Conservation (phyloP, 257 asterid species). For the Petunia secreta region DNA sequence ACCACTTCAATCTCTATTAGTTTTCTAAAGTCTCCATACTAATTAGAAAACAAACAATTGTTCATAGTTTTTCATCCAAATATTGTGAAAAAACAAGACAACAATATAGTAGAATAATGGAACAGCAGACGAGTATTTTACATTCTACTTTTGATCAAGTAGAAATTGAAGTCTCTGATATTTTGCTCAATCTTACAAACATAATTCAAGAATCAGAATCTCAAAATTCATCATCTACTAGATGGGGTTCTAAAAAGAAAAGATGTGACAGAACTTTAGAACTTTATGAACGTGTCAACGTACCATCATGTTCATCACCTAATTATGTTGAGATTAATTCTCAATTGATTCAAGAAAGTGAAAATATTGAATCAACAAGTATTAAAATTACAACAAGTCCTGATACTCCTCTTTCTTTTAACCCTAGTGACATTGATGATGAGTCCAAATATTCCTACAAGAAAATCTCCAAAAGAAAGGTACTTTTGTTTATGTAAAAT, state of each 20-base stretch:
- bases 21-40: too few relatives aligned
- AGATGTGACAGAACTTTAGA: constrained; percentile 32
- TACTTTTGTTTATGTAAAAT: constrained; percentile 7
- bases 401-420: constrained; percentile 57
- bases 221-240: too few relatives aligned
- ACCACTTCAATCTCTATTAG: too few relatives aligned
- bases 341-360: background rate
- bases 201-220: constrained; percentile 19
- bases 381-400: constrained; percentile 49
- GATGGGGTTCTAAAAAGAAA: constrained; percentile 42
- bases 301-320: background rate
- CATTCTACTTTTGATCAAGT: constrained; percentile 29
- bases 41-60: background rate
- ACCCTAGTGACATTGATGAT: constrained; percentile 53
- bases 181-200: constrained; percentile 41
- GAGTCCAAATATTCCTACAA: constrained; percentile 29
- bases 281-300: background rate
- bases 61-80: background rate
- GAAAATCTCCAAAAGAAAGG: constrained; percentile 41
- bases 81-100: background rate
- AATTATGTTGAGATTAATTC: background rate
- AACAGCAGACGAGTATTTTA: constrained; percentile 9
- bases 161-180: constrained; percentile 47
- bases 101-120: constrained; percentile 24
- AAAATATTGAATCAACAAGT: background rate